phyloP scores from a whole-genome alignment of 257 asterid species.

The Gentiana dahurica region DNA sequence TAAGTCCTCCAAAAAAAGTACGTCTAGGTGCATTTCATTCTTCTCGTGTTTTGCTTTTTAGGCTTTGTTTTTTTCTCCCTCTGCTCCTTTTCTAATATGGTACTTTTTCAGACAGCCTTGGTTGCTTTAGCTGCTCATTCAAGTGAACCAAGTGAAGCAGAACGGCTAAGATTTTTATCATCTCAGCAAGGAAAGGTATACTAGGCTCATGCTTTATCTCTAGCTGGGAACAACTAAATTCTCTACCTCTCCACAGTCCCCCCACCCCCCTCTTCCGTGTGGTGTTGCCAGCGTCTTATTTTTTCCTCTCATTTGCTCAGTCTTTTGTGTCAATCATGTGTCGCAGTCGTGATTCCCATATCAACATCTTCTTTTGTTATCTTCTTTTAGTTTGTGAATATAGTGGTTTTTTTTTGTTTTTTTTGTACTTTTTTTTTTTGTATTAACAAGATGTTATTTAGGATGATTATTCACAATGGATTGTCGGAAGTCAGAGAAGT shows the following conservation, averaged over 20 bases:
- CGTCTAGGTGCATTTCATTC: no score
- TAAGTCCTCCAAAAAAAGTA: constrained; percentile 67
- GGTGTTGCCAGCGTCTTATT: neutral
- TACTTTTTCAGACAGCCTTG: constrained; percentile 48
- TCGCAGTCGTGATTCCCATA: neutral
- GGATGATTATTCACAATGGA: constrained; percentile 70
- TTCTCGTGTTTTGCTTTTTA: neutral
- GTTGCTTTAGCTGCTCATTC: constrained; percentile 69
- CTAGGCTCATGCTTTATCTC: neutral
- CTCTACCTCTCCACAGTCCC: no score
- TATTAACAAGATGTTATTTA: constrained; percentile 12
- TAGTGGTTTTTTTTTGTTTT: neutral
- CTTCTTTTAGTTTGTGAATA: neutral
- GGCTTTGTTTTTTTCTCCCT: neutral
- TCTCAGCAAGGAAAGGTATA: constrained; percentile 78
- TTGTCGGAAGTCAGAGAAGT: constrained; percentile 66
- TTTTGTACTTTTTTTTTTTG: neutral
- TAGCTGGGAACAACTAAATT: no score
- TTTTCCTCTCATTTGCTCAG: neutral
- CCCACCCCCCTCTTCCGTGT: neutral
- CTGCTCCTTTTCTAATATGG: neutral
- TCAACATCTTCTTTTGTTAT: neutral
- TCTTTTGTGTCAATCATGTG: neutral
- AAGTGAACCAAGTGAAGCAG: constrained; percentile 53
- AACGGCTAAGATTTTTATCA: constrained; percentile 52